Percentiles rank a stretch among this genome's conserved stretches.
These are phyloP conservation scores for Penicillium hesseltinei DNA, from an alignment of 2,329 filamentous ascomycete genomes.

Conservation along the genomic window DNA sequence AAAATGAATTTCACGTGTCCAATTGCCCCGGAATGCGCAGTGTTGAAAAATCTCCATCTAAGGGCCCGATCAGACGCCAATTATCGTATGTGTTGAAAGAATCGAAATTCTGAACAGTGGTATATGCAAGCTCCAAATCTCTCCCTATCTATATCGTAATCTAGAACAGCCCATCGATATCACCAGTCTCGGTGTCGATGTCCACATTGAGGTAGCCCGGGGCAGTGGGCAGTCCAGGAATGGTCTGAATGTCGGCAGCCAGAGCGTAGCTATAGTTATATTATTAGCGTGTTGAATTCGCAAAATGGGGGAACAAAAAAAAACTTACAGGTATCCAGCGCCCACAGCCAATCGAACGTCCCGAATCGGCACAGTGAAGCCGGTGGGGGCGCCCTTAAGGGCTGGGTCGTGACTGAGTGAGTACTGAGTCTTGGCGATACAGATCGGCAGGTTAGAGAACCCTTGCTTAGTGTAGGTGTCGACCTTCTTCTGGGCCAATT, in stretches of 20 bases:
- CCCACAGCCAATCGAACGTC: slow-evolving; percentile 93
- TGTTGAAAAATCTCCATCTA: slow-evolving; percentile 21
- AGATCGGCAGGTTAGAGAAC: slow-evolving; percentile 89
- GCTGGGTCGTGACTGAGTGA: slow-evolving; percentile 89
- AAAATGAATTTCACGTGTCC: slow-evolving; percentile 1
- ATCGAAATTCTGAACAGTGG: slow-evolving; percentile 3
- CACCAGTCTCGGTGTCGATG: slow-evolving; percentile 73
- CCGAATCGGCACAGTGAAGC: slow-evolving; percentile 90
- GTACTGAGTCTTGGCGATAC: slow-evolving; percentile 98
- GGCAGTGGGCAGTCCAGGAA: slow-evolving; percentile 89
- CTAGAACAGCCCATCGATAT: slow-evolving; percentile 88
- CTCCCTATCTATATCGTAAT: background rate
- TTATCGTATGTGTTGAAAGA: slow-evolving; percentile 30
- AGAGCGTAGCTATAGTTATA: slow-evolving; percentile 68
- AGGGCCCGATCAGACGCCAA: slow-evolving; percentile 18
- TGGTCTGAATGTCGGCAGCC: slow-evolving; percentile 97
- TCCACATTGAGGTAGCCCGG: slow-evolving; percentile 96
- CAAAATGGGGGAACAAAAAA: slow-evolving; percentile 14
- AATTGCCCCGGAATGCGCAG: slow-evolving; percentile 1
- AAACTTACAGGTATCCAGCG: slow-evolving; percentile 79
- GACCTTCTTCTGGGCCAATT: slow-evolving; percentile 92
- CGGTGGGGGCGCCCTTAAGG: slow-evolving; percentile 90
- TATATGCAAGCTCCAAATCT: slow-evolving; percentile 22
- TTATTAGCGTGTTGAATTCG: slow-evolving; percentile 33
- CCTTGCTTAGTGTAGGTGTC: slow-evolving; percentile 92